These are phyloP conservation scores for Acacia melanoxylon DNA, from an alignment of 306 rosid genomes.

Conservation along the genomic window DNA sequence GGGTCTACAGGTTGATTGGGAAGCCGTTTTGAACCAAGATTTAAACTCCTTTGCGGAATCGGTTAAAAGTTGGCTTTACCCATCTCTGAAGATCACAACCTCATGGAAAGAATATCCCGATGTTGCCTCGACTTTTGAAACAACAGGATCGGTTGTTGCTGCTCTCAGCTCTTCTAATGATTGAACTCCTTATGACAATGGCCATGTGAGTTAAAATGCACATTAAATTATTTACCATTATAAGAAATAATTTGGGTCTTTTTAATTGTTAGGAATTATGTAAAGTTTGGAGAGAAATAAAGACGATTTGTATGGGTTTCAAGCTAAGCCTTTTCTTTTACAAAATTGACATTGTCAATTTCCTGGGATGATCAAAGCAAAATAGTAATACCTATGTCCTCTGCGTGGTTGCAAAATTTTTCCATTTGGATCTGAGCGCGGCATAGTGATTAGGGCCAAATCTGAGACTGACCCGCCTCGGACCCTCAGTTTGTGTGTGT, in stretches of 20 bases:
- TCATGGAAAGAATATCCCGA: constrained; percentile 95
- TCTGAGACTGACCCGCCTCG: not conserved
- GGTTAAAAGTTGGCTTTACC: constrained; percentile 82
- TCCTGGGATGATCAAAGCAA: not conserved
- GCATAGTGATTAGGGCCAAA: not conserved
- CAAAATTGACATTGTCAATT: not conserved
- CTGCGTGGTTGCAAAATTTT: not conserved
- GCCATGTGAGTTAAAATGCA: constrained; percentile 38
- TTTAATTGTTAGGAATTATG: not conserved
- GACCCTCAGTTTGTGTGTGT: not conserved
- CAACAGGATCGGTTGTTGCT: constrained; percentile 88
- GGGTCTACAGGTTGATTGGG: constrained; percentile 95
- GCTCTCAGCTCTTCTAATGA: constrained; percentile 76
- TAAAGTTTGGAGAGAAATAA: not conserved
- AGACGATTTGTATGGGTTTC: not conserved
- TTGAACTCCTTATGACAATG: constrained; percentile 37
- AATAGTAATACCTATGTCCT: not conserved
- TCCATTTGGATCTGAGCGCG: not conserved
- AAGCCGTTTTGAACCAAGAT: constrained; percentile 74
- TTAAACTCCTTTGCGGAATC: constrained; percentile 72
- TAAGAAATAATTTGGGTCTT: not conserved
- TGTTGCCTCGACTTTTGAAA: constrained; percentile 62
- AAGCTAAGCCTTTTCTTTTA: not conserved
- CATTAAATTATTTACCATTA: not conserved
- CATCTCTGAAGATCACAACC: constrained; percentile 76